Base-by-base conservation (phyloP, 768 basidiomycete species). In the Trametes meyenii region DNA sequence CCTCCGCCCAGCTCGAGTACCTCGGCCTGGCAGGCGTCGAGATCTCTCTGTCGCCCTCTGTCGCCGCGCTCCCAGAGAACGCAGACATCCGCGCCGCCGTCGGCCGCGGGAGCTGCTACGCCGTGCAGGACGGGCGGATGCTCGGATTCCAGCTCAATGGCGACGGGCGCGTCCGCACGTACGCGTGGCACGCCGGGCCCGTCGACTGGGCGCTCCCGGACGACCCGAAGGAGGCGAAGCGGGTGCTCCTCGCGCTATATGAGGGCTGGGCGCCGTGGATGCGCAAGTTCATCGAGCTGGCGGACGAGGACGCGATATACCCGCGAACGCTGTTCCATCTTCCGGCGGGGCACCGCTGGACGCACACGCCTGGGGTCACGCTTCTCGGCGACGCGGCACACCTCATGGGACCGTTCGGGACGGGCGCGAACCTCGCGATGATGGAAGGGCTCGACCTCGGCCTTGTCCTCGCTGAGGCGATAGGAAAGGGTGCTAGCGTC, bases 381-480 rank as follows among this genome's bases (percentile, higher is more conserved):
- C 42, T 53, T 54, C 16, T 51, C 54, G 26, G 60, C 40, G 77
- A 77, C 42, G 74, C 76, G 1, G 76, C 76, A 4, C 76, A 78
- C 57, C 61, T 74, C 4, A 75, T 78, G 75, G 61, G 68, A 1
- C 76, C 75, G 2, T 77, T 76, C 57, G 49, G 48, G 49, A 72
- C 74, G 21, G 76, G 77, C 13, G 76, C 71, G 52, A 78, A 79
- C 55, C 71, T 71, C 43, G 74, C 73, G 39, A 70, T 75, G 73
- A 46, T 62, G 10, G 74, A 74, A 43, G 73, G 51, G 24, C 61
- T 59, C 13, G 64, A 67, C 51, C 61, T 66, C 26, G 59, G 61
- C 21, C 49, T 62, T 3, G 64, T 50, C n/a, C 39, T 63, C 13
- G 59, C 59, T 24, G 62, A 60, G 23, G 55, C 44, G 13, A 36